Evolutionary conservation across 169 alveolate species (phyloP).

Genomic region (Cryptosporidium tyzzeri): DNA sequence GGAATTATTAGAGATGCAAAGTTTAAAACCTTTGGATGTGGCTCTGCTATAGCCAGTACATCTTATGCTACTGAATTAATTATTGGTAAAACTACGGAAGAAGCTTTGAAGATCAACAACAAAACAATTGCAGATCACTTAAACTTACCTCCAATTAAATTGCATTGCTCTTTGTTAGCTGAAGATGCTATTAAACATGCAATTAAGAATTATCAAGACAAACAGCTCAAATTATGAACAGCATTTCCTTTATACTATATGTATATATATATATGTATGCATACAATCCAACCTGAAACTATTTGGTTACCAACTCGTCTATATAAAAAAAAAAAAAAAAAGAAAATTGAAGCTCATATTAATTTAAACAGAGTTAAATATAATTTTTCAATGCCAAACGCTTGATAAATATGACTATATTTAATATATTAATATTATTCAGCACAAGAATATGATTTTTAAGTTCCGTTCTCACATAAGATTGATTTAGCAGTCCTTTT

Average conservation of each 20-base stretch:
- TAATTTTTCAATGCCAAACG: not conserved
- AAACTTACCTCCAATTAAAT: conserved; percentile 98
- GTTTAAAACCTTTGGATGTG: conserved; percentile 99
- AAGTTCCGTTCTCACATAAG: not conserved
- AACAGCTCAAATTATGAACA: conserved; percentile 2
- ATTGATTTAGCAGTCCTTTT: not conserved
- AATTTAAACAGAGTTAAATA: not conserved
- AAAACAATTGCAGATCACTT: conserved; percentile 93
- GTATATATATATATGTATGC: no score
- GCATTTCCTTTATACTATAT: no score
- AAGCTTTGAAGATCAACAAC: conserved; percentile 94
- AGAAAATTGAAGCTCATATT: not conserved
- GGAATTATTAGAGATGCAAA: conserved; percentile 94
- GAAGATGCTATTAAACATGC: conserved; percentile 98
- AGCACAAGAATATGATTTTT: no score
- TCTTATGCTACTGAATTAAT: conserved; percentile 97
- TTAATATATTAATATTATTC: no score
- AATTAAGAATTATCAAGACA: conserved; percentile 89
- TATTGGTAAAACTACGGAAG: conserved; percentile 94
- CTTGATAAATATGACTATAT: no score
- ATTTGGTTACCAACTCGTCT: not conserved
- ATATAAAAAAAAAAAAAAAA: no score
- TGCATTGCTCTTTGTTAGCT: conserved; percentile 98
- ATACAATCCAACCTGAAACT: not conserved
- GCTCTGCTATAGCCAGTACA: conserved; percentile 98